Base-by-base conservation (phyloP, 164 flowering plant genomes). In the Aristolochia fimbriata region DNA sequence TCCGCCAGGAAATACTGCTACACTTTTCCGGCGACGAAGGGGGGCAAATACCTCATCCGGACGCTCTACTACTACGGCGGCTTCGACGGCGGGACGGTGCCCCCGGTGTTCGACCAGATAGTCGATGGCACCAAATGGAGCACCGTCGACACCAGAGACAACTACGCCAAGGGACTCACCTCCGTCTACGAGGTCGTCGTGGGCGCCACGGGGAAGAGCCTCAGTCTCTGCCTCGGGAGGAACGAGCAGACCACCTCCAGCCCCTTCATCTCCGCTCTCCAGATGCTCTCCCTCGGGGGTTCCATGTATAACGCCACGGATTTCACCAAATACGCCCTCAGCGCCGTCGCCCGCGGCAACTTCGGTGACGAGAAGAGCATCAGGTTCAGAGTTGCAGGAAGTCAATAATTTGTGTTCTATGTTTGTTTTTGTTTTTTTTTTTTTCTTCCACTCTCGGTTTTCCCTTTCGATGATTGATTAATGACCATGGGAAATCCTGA, bases 61-160 rank as follows among this genome's bases (percentile, higher is more conserved):
- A 88, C 96, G 0, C 76, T 84, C 0, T 88, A 82, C 62, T 94
- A 74, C 67, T 88, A 94, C 61, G 99, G 99, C n/a, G 83, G 80
- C 5, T 91, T 81, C 57, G 97, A 94, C 65, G 96, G 97, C 15
- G 84, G 87, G 6, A 70, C 72, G 12, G 71, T 59, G 58, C 97
- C 96, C 1, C 91, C 99, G 6, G 84, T 91, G 51, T 94, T 94
- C 53, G 93, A 91, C 63, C 97, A 88, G 71, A 87, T 91, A 59
- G 67, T 94, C 9, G 91, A 82, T 6, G 99, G 97, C 46, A 86
- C 87, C 16, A 81, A 57, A 58, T 94, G 99, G 99, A 74, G 87
- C 59, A 73, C 62, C 1, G 95, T 94, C 4, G 75, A 94, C 62
- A 91, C 97, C 8, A 77, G 85, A 0, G 91, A 76, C 66, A 87